Base-by-base conservation (phyloP, 805 yeast species). In the Saturnispora galanensis region DNA sequence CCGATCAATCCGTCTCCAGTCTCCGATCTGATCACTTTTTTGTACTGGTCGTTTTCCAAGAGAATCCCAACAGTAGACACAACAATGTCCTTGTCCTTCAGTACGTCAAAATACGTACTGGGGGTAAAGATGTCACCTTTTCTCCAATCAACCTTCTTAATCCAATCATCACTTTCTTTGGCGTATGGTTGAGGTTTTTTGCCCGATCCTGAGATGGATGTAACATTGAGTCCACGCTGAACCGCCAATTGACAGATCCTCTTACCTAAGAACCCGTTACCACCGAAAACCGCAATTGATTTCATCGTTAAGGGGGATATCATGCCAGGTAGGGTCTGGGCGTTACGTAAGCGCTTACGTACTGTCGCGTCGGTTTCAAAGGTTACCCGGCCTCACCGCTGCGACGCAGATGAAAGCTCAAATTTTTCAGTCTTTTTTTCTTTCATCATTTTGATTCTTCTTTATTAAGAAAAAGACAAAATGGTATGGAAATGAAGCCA, bases 21-120 rank as follows among this genome's bases (percentile, higher is more conserved):
- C 16, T 52, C 54, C 3, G 62, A 55, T 39, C 68, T 69, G 49
- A 68, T 68, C 34, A 71, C 57, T 37, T 68, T 62, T 60, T 89
- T 89, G 62, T 89, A 89, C 31, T 72, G 67, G 46, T 69, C 71
- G 53, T 83, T 76, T 50, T 84, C 93, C 34, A 86, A 64, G 6
- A 88, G 60, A 3, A 84, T 71, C 0, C 97, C 97, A 43, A 88
- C 68, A 0, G 93, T 74, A 58, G 88, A 96, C 11, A 89, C 90
- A 2, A 88, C 90, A 1, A 83, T 77, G 39, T 72, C 67, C 1
- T 79, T 74, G 32, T 70, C 70, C 31, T 55, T 48, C 17, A 87
- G 56, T 29, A 69, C 60, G 3, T 66, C 59, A 15, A 56, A 52
- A 56, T 85, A 85, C 0, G 83, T 67, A 1, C 68, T 60, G 0